These are phyloP conservation scores for Kwoniella pini DNA, from an alignment of 768 basidiomycete genomes.

Conservation along the genomic window DNA sequence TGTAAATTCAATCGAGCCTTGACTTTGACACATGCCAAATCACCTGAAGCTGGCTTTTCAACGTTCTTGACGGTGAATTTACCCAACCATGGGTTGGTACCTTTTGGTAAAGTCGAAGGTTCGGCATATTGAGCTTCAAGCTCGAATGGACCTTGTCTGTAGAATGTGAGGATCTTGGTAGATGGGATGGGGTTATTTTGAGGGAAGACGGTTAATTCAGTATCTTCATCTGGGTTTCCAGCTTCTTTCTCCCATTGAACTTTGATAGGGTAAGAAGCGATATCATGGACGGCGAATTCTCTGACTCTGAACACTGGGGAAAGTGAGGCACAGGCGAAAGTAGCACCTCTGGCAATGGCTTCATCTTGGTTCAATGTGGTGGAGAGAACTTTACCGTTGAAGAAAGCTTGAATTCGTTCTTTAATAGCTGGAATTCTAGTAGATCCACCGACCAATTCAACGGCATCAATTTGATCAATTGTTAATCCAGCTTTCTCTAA, in stretches of 20 bases:
- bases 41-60: constrained; percentile 66
- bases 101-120: constrained; percentile 65
- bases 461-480: constrained; percentile 78
- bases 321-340: constrained; percentile 94
- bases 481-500: constrained; percentile 76
- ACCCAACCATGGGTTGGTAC: constrained; percentile 80
- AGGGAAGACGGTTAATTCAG: constrained; percentile 87
- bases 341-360: constrained; percentile 91
- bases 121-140: constrained; percentile 84
- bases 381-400: constrained; percentile 77
- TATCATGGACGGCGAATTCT: constrained; percentile 86
- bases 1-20: constrained; percentile 85
- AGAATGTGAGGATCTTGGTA: constrained; percentile 93
- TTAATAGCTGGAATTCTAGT: constrained; percentile 94
- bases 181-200: constrained; percentile 81
- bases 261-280: constrained; percentile 84
- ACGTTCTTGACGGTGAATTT: constrained; percentile 80
- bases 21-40: constrained; percentile 80
- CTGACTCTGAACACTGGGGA: constrained; percentile 97
- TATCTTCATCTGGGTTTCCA: constrained; percentile 77
- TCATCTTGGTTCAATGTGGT: constrained; percentile 98
- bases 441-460: constrained; percentile 91
- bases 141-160: constrained; percentile 82
- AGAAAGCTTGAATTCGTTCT: constrained; percentile 76
- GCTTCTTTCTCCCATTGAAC: constrained; percentile 78